phyloP scores from a whole-genome alignment of 1,284 basidiomycete species.

The Chalciporus sp. region DNA sequence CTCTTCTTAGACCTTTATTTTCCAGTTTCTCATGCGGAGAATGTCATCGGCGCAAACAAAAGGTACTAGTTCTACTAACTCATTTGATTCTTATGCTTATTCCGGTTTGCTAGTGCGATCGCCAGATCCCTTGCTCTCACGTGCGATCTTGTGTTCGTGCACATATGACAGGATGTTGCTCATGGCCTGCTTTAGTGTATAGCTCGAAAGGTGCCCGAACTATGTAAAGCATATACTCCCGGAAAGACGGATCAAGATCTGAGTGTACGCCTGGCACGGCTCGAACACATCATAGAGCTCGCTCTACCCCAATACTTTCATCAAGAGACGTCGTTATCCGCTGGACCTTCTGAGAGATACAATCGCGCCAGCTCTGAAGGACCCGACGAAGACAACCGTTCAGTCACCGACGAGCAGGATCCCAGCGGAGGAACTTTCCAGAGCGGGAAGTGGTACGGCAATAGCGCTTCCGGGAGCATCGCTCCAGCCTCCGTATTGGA shows the following conservation, averaged over 20 bases:
- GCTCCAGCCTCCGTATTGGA: constrained; percentile 76
- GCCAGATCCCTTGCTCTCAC: constrained; percentile 81
- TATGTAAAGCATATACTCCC: constrained; percentile 84
- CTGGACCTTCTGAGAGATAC: constrained; percentile 37
- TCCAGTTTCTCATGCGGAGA: constrained; percentile 82
- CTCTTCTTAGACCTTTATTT: constrained; percentile 6
- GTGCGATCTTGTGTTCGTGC: constrained; percentile 38
- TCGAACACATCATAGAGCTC: constrained; percentile 78
- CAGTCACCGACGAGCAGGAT: constrained; percentile 73
- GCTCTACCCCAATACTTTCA: constrained; percentile 73
- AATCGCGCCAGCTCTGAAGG: constrained; percentile 49
- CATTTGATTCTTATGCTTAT: constrained; percentile 23
- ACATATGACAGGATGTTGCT: constrained; percentile 12
- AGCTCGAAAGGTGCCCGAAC: constrained; percentile 79
- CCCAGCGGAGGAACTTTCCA: constrained; percentile 75
- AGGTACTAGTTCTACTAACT: constrained; percentile 44
- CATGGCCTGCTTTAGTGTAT: constrained; percentile 54
- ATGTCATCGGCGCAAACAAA: constrained; percentile 83
- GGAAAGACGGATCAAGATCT: constrained; percentile 83
- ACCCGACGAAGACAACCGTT: constrained; percentile 61
- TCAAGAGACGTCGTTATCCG: constrained; percentile 39
- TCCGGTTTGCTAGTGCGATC: constrained; percentile 60
- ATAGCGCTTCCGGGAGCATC: constrained; percentile 75
- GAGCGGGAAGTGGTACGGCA: constrained; percentile 83
- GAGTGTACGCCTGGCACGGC: constrained; percentile 64